Conservation (phyloP, 352 stramenopile genomes). For the Phytopythium kandeliae region DNA sequence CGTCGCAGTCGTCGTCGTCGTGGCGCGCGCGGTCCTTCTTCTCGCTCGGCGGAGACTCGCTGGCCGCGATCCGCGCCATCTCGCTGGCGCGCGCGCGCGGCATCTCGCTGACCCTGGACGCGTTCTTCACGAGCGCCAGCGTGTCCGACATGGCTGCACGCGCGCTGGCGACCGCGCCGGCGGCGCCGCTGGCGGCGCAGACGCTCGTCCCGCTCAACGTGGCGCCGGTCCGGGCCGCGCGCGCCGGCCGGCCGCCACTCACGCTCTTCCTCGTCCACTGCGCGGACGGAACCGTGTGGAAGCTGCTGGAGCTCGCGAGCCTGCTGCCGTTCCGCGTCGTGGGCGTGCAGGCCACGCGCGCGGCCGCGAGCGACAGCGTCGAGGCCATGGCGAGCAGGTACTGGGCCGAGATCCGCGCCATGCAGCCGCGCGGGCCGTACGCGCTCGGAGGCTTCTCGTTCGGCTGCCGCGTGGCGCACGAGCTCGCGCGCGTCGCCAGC, state of each 20-base stretch:
- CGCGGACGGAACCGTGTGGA: constrained; percentile 52
- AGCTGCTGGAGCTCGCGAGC: constrained; percentile 41
- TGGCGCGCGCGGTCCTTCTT: constrained; percentile 47
- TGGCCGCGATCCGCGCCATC: constrained; percentile 60
- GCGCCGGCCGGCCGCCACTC: neutral
- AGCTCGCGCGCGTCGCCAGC: constrained; percentile 23
- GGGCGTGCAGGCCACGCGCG: constrained; percentile 22
- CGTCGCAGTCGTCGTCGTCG: too few species aligned
- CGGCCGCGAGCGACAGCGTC: constrained; percentile 9
- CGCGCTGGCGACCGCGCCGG: constrained; percentile 10
- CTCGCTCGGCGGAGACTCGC: constrained; percentile 58
- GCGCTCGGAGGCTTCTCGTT: constrained; percentile 57
- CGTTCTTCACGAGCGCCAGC: constrained; percentile 33
- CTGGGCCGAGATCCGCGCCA: constrained; percentile 22
- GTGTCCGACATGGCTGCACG: constrained; percentile 35
- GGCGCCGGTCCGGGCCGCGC: constrained; percentile 1
- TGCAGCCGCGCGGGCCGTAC: constrained; percentile 31
- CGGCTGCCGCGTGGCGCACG: constrained; percentile 47
- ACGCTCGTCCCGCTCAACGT: constrained; percentile 37
- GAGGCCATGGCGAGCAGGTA: constrained; percentile 32
- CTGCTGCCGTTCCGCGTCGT: constrained; percentile 28
- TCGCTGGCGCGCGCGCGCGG: constrained; percentile 42
- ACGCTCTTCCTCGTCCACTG: constrained; percentile 50
- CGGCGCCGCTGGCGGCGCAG: constrained; percentile 8
- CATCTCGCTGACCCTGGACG: constrained; percentile 32